A percentile compares a stretch with the other conserved stretches of the same genome.
phyloP scores from a whole-genome alignment of 2,329 filamentous ascomycete genomes.

The Talaromyces piceae region DNA sequence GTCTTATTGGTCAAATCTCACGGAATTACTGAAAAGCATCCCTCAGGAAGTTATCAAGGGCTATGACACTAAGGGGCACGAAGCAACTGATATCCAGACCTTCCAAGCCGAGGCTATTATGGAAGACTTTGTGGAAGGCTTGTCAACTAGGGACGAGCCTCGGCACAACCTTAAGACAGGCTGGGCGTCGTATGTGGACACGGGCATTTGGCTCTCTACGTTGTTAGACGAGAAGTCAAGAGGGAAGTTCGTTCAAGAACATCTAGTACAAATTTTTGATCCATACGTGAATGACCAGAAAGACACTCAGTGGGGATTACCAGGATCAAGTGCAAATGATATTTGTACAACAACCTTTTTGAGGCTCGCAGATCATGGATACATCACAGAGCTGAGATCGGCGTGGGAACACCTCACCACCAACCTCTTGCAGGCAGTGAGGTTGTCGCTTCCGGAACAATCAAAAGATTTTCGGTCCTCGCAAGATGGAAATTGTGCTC shows the following conservation, averaged over 20 bases:
- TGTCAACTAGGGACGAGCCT: slow-evolving; percentile 67
- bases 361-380: slow-evolving; percentile 29
- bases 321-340: slow-evolving; percentile 42
- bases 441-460: slow-evolving; percentile 70
- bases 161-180: slow-evolving; percentile 59
- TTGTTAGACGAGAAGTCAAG: slow-evolving; percentile 39
- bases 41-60: slow-evolving; percentile 43
- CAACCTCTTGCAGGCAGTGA: slow-evolving; percentile 58
- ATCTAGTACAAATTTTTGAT: slow-evolving; percentile 46
- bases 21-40: slow-evolving; percentile 51
- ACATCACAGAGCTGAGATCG: slow-evolving; percentile 44
- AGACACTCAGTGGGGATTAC: slow-evolving; percentile 9
- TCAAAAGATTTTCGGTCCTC: slow-evolving; percentile 69
- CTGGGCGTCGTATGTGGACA: slow-evolving; percentile 68
- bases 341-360: slow-evolving; percentile 35
- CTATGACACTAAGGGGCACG: slow-evolving; percentile 17
- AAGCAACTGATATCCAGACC: slow-evolving; percentile 20
- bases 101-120: slow-evolving; percentile 57
- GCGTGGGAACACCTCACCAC: slow-evolving; percentile 59
- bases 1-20: slow-evolving; percentile 66
- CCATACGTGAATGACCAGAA: slow-evolving; percentile 46
- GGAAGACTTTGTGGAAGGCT: slow-evolving; percentile 60
- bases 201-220: slow-evolving; percentile 48
- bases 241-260: slow-evolving; percentile 36
- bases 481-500: slow-evolving; percentile 59